A percentile compares a stretch with the other conserved stretches of the same genome.
Conservation (phyloP, 2,329 filamentous ascomycete genomes). For the Claviceps digitariae region DNA sequence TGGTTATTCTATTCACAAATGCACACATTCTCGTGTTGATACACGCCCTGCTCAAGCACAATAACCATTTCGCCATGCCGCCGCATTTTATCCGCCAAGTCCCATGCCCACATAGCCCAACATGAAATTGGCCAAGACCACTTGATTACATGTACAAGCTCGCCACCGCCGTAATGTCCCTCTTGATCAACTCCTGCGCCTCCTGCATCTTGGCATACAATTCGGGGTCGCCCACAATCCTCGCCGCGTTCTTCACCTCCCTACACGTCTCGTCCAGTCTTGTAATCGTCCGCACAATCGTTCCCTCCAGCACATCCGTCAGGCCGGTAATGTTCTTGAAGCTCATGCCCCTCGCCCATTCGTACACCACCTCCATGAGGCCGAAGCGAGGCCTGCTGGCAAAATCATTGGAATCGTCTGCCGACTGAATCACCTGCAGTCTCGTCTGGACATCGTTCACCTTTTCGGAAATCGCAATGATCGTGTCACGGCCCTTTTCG, state of each 20-base stretch:
- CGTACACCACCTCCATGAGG: conserved; percentile 93
- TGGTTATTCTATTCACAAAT: not conserved
- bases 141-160: conserved; percentile 66
- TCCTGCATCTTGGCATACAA: conserved; percentile 94
- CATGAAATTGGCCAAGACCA: not conserved
- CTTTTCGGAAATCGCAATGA: conserved; percentile 81
- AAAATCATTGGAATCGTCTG: conserved; percentile 88
- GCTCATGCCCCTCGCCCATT: conserved; percentile 95
- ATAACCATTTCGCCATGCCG: not conserved
- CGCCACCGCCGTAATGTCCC: conserved; percentile 84
- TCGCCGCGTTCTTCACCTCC: conserved; percentile 92
- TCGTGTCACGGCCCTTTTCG: conserved; percentile 69
- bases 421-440: conserved; percentile 81
- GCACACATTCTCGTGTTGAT: not conserved
- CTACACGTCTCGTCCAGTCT: conserved; percentile 89
- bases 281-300: conserved; percentile 90
- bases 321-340: conserved; percentile 96
- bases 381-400: conserved; percentile 78
- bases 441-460: conserved; percentile 81
- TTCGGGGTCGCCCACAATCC: conserved; percentile 87
- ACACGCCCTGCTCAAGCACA: not conserved
- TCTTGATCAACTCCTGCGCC: conserved; percentile 94
- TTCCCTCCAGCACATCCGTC: conserved; percentile 93
- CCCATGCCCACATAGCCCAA: not conserved
- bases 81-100: too few relatives aligned